These are phyloP conservation scores for Kwoniella pini DNA, from an alignment of 768 basidiomycete genomes.

Conservation along the genomic window DNA sequence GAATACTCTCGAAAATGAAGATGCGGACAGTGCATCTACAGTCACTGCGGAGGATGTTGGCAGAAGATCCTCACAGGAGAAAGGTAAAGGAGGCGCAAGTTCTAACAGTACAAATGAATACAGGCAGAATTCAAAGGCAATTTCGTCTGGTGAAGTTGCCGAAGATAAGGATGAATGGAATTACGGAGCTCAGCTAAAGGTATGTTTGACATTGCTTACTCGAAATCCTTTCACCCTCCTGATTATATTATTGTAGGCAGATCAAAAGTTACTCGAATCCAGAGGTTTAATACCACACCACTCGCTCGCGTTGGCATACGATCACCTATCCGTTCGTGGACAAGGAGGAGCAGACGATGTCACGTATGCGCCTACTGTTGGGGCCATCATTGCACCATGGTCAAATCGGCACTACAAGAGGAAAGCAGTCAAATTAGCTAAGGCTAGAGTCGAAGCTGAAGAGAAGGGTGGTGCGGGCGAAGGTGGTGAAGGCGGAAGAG, in stretches of 20 bases:
- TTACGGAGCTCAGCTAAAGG: conserved; percentile 16
- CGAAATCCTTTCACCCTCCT: not conserved
- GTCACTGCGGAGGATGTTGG: not conserved
- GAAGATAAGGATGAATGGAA: conserved; percentile 7
- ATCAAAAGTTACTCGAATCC: conserved; percentile 36
- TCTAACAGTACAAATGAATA: not conserved
- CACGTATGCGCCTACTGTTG: conserved; percentile 41
- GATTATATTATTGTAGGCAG: conserved; percentile 18
- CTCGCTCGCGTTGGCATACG: conserved; percentile 38
- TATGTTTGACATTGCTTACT: not conserved
- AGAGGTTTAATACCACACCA: conserved; percentile 27
- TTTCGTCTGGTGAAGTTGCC: not conserved
- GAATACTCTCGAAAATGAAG: no score
- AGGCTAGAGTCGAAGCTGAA: conserved; percentile 30
- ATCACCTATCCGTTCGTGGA: conserved; percentile 44
- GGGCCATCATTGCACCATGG: conserved; percentile 43
- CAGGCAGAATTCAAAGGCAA: not conserved
- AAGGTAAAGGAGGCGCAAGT: not conserved
- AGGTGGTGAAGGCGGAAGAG: conserved; percentile 14
- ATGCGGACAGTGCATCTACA: no score
- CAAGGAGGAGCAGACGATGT: conserved; percentile 41
- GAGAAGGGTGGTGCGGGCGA: conserved; percentile 27
- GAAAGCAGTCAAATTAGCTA: conserved; percentile 30
- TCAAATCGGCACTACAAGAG: conserved; percentile 39
- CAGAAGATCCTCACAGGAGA: not conserved